Conservation (phyloP, 1,139 yeast species). For the Suhomyces kunorum region DNA sequence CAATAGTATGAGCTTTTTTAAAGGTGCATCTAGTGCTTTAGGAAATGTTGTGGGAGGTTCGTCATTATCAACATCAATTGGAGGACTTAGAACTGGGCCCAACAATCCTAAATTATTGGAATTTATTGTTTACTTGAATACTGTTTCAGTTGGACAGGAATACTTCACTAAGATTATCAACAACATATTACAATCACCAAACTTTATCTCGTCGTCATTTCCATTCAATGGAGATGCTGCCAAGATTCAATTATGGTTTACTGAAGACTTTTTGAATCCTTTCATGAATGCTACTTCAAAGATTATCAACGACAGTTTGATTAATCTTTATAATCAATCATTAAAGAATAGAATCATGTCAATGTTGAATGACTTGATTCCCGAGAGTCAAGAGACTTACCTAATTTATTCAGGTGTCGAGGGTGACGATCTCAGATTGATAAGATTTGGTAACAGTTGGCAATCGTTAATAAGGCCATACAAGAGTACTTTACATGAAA, state of each 20-base stretch:
- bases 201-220: constrained; percentile 22
- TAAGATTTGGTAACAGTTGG: constrained; percentile 65
- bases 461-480: constrained; percentile 64
- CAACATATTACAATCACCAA: constrained; percentile 28
- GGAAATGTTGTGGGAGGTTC: constrained; percentile 47
- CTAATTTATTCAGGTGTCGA: constrained; percentile 32
- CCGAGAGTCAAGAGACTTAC: constrained; percentile 49
- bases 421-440: constrained; percentile 34
- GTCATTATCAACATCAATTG: constrained; percentile 23
- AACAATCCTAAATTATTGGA: constrained; percentile 43
- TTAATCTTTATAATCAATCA: constrained; percentile 58
- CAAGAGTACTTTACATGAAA: constrained; percentile 54
- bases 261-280: constrained; percentile 38
- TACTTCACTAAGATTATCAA: constrained; percentile 53
- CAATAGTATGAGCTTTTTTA: constrained; percentile 37
- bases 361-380: constrained; percentile 56
- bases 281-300: constrained; percentile 45
- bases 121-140: constrained; percentile 59
- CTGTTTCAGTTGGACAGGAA: constrained; percentile 57
- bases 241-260: constrained; percentile 43
- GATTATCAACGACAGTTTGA: constrained; percentile 54
- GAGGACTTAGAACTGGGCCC: constrained; percentile 22
- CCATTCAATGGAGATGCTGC: constrained; percentile 59
- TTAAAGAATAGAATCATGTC: constrained; percentile 51
- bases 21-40: constrained; percentile 49